Conservation (phyloP, 1,284 basidiomycete genomes). For the Ceratobasidium theobromae region DNA sequence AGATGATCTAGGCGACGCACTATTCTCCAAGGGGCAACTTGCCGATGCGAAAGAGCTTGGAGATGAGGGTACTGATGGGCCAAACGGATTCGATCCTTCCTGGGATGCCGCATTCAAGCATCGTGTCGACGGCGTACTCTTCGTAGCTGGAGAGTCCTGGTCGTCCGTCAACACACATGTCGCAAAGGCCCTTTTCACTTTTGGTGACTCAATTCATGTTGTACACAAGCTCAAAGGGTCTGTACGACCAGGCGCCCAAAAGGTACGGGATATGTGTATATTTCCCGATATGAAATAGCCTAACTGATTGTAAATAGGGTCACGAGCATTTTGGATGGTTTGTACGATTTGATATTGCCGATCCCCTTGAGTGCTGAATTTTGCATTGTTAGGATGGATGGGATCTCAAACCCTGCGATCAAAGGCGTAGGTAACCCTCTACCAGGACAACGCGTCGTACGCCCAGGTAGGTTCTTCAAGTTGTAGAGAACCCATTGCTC, state of each 20-base stretch:
- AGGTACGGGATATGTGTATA: not conserved
- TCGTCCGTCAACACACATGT: not conserved
- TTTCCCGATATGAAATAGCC: not conserved
- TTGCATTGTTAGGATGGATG: slow-evolving; percentile 31
- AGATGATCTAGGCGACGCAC: slow-evolving; percentile 43
- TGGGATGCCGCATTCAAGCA: slow-evolving; percentile 44
- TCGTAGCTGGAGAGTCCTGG: slow-evolving; percentile 29
- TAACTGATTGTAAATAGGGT: not conserved
- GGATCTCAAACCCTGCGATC: slow-evolving; percentile 36
- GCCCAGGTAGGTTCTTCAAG: slow-evolving; percentile 37
- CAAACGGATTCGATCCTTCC: not conserved
- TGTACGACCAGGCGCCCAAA: slow-evolving; percentile 29
- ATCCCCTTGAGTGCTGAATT: not conserved
- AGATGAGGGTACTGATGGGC: slow-evolving; percentile 38
- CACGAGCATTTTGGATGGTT: slow-evolving; percentile 29
- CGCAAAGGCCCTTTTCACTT: not conserved
- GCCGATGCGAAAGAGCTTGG: slow-evolving; percentile 41
- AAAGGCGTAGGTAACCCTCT: slow-evolving; percentile 25
- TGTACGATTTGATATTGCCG: not conserved
- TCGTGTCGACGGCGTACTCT: slow-evolving; percentile 41
- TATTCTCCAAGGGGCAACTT: slow-evolving; percentile 44
- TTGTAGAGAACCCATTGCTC: not conserved
- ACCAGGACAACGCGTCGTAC: slow-evolving; percentile 35
- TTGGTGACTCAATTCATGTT: slow-evolving; percentile 27
- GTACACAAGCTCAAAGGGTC: slow-evolving; percentile 32